Evolutionary conservation across 257 asterid species (phyloP).

Genomic region (Petrea volubilis): DNA sequence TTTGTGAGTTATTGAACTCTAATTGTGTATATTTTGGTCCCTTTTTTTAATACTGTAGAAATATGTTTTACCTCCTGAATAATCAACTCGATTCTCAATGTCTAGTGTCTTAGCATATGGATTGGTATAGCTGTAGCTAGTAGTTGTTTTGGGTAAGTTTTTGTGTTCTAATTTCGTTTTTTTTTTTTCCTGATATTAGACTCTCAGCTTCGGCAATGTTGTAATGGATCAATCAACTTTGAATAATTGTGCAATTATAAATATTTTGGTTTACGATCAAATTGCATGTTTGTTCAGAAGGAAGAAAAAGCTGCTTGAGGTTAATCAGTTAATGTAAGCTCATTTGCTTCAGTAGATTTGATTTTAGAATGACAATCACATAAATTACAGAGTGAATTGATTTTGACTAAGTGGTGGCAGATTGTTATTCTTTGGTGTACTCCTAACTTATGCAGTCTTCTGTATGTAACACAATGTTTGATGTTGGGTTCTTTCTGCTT

Average conservation of each 20-base stretch:
- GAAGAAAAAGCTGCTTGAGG: too few relatives aligned
- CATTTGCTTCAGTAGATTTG: not conserved
- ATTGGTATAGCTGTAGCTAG: not conserved
- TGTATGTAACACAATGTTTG: not conserved
- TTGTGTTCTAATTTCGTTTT: not conserved
- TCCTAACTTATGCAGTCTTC: not conserved
- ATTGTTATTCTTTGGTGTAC: not conserved
- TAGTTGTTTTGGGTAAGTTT: not conserved
- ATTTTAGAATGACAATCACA: not conserved
- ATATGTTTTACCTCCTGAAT: not conserved
- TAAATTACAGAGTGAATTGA: not conserved
- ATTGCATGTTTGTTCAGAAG: not conserved
- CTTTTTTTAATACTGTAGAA: not conserved
- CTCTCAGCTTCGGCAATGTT: not conserved
- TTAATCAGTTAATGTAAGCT: not conserved
- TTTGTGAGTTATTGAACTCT: not conserved
- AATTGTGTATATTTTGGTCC: not conserved
- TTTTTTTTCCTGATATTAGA: not conserved
- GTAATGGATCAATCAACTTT: not conserved
- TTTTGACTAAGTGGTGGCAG: not conserved
- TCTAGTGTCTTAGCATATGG: not conserved
- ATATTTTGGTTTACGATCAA: not conserved
- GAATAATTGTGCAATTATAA: not conserved
- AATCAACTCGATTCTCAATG: not conserved
- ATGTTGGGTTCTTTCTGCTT: slow-evolving; percentile 12